These are phyloP conservation scores for Diaporthe aspalathi DNA, from an alignment of 2,329 filamentous ascomycete genomes.

Conservation along the genomic window DNA sequence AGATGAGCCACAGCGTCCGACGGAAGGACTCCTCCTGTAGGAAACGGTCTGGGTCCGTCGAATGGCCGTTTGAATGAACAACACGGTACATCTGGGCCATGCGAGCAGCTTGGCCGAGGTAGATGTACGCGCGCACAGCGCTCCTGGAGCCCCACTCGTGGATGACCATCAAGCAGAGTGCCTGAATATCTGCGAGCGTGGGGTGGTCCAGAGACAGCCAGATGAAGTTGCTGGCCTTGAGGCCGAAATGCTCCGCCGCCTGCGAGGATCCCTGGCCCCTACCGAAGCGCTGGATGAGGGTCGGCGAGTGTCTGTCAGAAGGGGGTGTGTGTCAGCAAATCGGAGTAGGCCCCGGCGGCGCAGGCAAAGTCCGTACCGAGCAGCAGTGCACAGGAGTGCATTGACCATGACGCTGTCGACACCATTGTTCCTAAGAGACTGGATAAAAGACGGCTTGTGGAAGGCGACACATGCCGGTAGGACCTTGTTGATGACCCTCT, in stretches of 20 bases:
- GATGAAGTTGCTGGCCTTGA: conserved; percentile 67
- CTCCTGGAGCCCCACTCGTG: conserved; percentile 73
- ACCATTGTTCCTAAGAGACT: conserved; percentile 67
- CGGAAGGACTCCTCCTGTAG: conserved; percentile 71
- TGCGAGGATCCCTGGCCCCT: conserved; percentile 59
- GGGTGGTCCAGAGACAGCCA: conserved; percentile 70
- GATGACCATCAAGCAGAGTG: conserved; percentile 69
- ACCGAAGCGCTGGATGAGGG: conserved; percentile 69
- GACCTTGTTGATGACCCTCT: conserved; percentile 70
- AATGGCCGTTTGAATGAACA: conserved; percentile 64
- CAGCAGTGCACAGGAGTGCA: conserved; percentile 67
- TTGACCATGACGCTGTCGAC: conserved; percentile 69
- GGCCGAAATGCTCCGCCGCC: conserved; percentile 69
- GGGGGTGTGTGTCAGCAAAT: conserved; percentile 20
- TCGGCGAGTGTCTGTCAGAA: conserved; percentile 62
- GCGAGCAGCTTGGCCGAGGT: conserved; percentile 71
- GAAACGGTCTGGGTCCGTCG: conserved; percentile 67
- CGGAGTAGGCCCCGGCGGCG: neutral
- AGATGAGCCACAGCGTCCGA: conserved; percentile 71
- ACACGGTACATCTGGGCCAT: conserved; percentile 75
- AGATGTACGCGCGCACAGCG: conserved; percentile 72
- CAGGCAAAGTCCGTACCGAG: conserved; percentile 61
- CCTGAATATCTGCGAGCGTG: conserved; percentile 70
- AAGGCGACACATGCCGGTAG: conserved; percentile 72
- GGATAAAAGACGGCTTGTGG: conserved; percentile 71